Evolutionary conservation across 2,329 filamentous ascomycete species (phyloP).

Genomic region (Salinomyces thailandicus): DNA sequence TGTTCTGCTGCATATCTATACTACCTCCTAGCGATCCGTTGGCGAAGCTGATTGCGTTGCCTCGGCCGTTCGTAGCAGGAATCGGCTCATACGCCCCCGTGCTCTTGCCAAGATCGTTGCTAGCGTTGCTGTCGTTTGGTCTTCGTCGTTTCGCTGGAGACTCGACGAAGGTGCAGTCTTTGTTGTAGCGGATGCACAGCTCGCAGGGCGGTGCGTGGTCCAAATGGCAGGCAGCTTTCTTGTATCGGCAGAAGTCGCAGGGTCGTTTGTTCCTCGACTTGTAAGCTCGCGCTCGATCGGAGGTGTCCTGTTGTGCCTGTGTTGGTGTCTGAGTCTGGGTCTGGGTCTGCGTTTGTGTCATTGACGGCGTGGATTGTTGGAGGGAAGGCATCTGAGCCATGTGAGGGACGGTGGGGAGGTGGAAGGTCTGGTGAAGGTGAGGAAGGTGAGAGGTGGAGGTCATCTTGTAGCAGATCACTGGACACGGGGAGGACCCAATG

Average conservation of each 20-base stretch:
- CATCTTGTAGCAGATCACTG: too few species aligned
- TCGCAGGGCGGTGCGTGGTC: constrained; percentile 34
- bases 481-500: too few species aligned
- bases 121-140: constrained; percentile 19
- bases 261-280: constrained; percentile 31
- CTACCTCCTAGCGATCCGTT: constrained; percentile 12
- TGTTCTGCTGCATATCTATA: constrained; percentile 19
- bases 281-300: constrained; percentile 26
- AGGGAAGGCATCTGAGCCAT: constrained; percentile 13
- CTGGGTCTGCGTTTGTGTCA: background rate
- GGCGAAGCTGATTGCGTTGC: constrained; percentile 8
- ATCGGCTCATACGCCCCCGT: constrained; percentile 11
- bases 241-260: constrained; percentile 38
- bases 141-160: constrained; percentile 24
- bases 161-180: constrained; percentile 38
- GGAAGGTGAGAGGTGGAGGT: constrained; percentile 7
- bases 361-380: constrained; percentile 4
- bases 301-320: constrained; percentile 7
- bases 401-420: constrained; percentile 6
- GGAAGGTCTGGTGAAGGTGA: constrained; percentile 8
- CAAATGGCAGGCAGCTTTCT: constrained; percentile 38
- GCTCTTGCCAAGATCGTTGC: constrained; percentile 7
- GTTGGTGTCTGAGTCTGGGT: constrained; percentile 4
- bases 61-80: background rate
- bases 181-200: constrained; percentile 33